Base-by-base conservation (phyloP, 164 flowering plant genomes). In the Stephania japonica region DNA sequence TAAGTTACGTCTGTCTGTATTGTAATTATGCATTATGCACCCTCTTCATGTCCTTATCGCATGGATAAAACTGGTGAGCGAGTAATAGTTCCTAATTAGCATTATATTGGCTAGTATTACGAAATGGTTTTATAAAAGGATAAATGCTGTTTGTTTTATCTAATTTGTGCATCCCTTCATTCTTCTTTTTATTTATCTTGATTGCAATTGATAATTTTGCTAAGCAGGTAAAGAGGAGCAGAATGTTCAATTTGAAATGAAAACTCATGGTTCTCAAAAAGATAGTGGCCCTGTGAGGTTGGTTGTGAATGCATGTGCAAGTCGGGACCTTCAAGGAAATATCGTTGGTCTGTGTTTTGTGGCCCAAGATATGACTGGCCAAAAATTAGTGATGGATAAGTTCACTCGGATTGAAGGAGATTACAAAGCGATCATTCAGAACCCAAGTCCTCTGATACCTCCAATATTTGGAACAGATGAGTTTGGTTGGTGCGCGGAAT, bases 371-470 rank as follows among this genome's bases (percentile, higher is more conserved):
- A 83, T 94, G 70, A 94, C 98, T 27, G 77, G 76, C 41, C 95
- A 94, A 83, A 94, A 90, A 83, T 84, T 76, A 63, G 91, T 92
- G 64, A 92, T 92, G 97, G 98, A 94, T 83, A 94, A 92, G 78
- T 94, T 94, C 83, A 94, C 97, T n/a, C 85, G 93, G 56, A 92
- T 94, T 43, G 91, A 94, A 81, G 98, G 98, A 61, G 98, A 92
- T 79, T 94, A 94, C 81, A 91, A 86, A 79, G 90, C 98, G 10
- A 92, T 94, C 19, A 84, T 94, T 16, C 94, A 94, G 71, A 94
- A 87, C 74, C 98, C 92, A 50, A 87, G 81, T 80, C 95, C 97
- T 12, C 78, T 94, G 75, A 92, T 94, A 70, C 98, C 98, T 21
- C 98, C 98, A 61, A 91, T 94, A 74, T 94, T 90, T 86, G 98